phyloP scores from a whole-genome alignment of 2,329 filamentous ascomycete species.

The Aspergillus novofumigatus region DNA sequence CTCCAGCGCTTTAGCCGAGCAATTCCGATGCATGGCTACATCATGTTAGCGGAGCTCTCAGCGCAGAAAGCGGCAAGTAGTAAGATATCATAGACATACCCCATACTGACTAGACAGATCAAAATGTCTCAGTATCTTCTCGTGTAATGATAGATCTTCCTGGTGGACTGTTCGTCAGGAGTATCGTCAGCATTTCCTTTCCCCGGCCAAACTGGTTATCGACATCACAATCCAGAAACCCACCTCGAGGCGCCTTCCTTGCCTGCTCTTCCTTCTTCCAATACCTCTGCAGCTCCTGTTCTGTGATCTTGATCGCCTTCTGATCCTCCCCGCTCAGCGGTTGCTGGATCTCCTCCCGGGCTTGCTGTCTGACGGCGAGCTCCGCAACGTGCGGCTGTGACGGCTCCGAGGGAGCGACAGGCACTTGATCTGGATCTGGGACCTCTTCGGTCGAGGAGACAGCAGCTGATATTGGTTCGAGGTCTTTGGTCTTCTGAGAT shows the following conservation, averaged over 20 bases:
- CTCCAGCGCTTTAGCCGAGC: slow-evolving; percentile 79
- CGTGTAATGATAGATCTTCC: slow-evolving; percentile 63
- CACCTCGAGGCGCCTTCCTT: slow-evolving; percentile 59
- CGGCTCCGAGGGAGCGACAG: slow-evolving; percentile 21
- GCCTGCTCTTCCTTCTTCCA: slow-evolving; percentile 70
- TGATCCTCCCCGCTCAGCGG: slow-evolving; percentile 32
- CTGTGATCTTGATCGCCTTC: slow-evolving; percentile 60
- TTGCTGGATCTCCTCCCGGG: slow-evolving; percentile 40
- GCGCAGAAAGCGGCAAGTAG: not conserved
- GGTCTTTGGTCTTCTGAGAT: slow-evolving; percentile 29
- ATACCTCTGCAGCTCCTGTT: slow-evolving; percentile 69
- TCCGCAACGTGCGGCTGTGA: slow-evolving; percentile 33
- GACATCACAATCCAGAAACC: slow-evolving; percentile 8
- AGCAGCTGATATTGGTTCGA: slow-evolving; percentile 34
- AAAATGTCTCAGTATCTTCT: slow-evolving; percentile 88
- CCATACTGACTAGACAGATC: slow-evolving; percentile 90
- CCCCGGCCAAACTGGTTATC: not conserved
- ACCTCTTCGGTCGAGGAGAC: slow-evolving; percentile 19
- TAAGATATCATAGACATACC: slow-evolving; percentile 54
- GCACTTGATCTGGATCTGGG: slow-evolving; percentile 24
- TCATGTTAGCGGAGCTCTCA: slow-evolving; percentile 7
- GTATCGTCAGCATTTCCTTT: not conserved
- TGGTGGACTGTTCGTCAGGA: slow-evolving; percentile 61
- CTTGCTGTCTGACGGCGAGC: slow-evolving; percentile 44
- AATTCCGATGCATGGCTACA: slow-evolving; percentile 82